Evolutionary conservation across 2,329 filamentous ascomycete species (phyloP), one percentile per base, ranked within the genome.

Genomic region (Colletotrichum plurivorum): DNA sequence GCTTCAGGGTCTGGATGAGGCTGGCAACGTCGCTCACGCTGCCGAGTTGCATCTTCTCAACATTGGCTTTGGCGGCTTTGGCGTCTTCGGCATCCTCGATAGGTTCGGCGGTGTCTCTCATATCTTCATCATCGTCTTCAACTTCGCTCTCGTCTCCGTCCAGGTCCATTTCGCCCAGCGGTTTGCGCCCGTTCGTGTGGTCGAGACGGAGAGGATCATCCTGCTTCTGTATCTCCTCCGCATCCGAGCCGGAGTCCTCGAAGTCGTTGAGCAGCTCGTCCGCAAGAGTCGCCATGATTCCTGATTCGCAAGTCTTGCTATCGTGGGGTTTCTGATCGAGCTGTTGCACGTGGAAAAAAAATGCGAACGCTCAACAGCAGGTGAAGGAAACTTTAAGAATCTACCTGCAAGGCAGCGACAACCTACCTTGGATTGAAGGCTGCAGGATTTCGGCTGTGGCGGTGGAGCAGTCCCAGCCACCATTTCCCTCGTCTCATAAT

Each of bases 201-300:
- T 84, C 80, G 61, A 82, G 78, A 61, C 82, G 83, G 72, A 85
- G 81, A 31, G 82, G 76, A 39, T 76, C 78, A 70, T 85, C 83
- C 59, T 87, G 83, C 66, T 88, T 84, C 54, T 87, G 84, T 39
- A 89, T 84, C 43, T 89, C 89, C 71, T 92, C 91, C 45, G 87
- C 89, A 75, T 96, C 93, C 60, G 94, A 94, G 59, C 91, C 94
- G 6, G 91, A 93, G 77, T 97, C 94, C 75, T 94, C 94, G 72
- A 97, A 96, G 78, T 97, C 94, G 76, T 96, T 93, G 74, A 98
- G 87, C 12, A 99, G 88, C 79, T 98, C 95, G 76, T 98, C 95
- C 71, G 94, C 95, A 72, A 97, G 88, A 52, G 94, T 97, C 79
- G 95, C 94, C 94, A 98, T 97, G 60, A 71, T 80, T 76, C 54